Percentiles rank a stretch among this genome's conserved stretches.
Conservation (phyloP, 805 yeast species). For the Hanseniaspora occidentalis region DNA sequence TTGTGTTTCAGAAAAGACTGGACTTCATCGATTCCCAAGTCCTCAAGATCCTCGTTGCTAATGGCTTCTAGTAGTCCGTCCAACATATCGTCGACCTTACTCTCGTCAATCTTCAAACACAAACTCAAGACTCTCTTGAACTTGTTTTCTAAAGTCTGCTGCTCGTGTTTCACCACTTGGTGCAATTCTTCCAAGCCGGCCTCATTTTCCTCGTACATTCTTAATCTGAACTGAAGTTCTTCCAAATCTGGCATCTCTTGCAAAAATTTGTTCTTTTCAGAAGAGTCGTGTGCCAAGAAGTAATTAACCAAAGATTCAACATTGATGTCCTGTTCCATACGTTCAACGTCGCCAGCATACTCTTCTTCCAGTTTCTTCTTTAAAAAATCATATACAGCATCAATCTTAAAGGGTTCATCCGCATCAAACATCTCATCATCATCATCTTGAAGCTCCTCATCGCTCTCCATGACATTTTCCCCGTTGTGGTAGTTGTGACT, state of each 20-base stretch:
- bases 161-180: constrained; percentile 37
- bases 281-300: constrained; percentile 10
- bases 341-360: constrained; percentile 19
- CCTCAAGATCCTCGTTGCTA: constrained; percentile 64
- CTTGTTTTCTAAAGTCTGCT: constrained; percentile 52
- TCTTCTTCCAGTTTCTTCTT: constrained; percentile 26
- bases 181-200: constrained; percentile 40
- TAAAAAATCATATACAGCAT: constrained; percentile 45
- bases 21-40: constrained; percentile 40
- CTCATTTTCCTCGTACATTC: constrained; percentile 69
- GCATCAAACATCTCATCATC: constrained; percentile 59
- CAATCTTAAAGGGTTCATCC: constrained; percentile 79
- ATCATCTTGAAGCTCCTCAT: too few species aligned
- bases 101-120: constrained; percentile 79
- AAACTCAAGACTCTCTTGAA: constrained; percentile 80
- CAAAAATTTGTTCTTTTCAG: too few species aligned
- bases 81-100: constrained; percentile 65
- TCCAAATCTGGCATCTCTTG: constrained; percentile 27
- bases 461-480: too few species aligned
- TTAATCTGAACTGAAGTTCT: constrained; percentile 62
- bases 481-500: neutral
- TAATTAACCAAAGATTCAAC: constrained; percentile 15
- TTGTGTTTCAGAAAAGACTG: constrained; percentile 36
- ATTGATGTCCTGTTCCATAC: constrained; percentile 11
- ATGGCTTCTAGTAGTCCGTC: constrained; percentile 85